Percentiles rank a stretch among this genome's conserved stretches.
Conservation (phyloP, 2,329 filamentous ascomycete genomes). For the Tolypocladium capitatum region DNA sequence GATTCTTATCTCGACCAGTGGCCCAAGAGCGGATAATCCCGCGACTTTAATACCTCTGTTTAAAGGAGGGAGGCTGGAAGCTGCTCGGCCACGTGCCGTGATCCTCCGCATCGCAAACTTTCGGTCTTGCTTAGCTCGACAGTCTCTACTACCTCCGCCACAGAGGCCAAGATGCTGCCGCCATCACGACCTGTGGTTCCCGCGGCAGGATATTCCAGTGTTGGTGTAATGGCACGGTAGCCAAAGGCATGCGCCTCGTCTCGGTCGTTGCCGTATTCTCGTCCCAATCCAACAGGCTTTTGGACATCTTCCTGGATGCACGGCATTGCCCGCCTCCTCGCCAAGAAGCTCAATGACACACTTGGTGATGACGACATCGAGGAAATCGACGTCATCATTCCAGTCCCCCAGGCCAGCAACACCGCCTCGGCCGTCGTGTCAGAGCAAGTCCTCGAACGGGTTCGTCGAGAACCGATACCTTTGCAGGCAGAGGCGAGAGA, state of each 20-base stretch:
- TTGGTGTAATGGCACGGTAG: conserved; percentile 76
- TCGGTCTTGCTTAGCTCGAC: too few species aligned
- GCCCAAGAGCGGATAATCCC: too few species aligned
- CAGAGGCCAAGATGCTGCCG: conserved; percentile 75
- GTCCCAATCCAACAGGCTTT: conserved; percentile 43
- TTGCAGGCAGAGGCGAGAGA: conserved; percentile 67
- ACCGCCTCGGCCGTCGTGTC: conserved; percentile 67
- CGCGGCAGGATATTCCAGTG: conserved; percentile 77
- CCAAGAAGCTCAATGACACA: too few species aligned
- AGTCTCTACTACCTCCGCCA: conserved; percentile 55
- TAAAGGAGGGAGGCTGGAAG: too few species aligned
- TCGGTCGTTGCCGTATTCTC: not conserved
- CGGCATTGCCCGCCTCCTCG: conserved; percentile 69
- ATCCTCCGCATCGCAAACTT: too few species aligned
- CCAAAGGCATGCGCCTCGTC: conserved; percentile 2
- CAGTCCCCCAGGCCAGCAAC: conserved; percentile 62
- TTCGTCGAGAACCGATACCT: conserved; percentile 88
- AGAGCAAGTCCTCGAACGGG: conserved; percentile 58
- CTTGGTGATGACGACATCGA: conserved; percentile 50
- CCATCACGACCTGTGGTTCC: conserved; percentile 58
- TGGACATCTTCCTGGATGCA: conserved; percentile 60
- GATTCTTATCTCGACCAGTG: too few species aligned
- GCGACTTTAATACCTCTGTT: too few species aligned
- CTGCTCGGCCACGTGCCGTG: too few species aligned
- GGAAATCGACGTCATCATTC: conserved; percentile 74